Evolutionary conservation across 345 rosid genomes (phyloP), one percentile per base, ranked within the genome.

Genomic region (Luvunga scandens): DNA sequence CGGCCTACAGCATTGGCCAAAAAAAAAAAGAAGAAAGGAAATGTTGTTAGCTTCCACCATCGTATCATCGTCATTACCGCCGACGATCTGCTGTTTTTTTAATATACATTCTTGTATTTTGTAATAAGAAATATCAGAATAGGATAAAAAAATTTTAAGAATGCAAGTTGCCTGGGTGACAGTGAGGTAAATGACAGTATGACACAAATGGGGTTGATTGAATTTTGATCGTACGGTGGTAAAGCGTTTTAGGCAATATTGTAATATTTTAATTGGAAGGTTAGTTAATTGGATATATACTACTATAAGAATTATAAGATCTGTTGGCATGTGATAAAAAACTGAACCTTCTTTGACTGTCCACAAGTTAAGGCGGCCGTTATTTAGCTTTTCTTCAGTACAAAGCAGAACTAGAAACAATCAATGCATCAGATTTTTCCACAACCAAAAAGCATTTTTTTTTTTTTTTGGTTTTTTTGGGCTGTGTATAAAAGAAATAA

Each of bases 31-130:
- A 2, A 0, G n/a, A 33, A 7, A 27, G 0, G 3, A 22, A 14
- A 1, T 22, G n/a, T 34, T 66, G 27, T 57, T 9, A 62, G 39
- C 5, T 53, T 71, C 71, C 73, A n/a, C 62, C 31, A 63, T 42
- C 76, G 21, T 3, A 45, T 31, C 78, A 48, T 73, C 72, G 72
- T 73, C 72, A 59, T 77, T 50, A 7, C 78, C 57, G 73, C 75
- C 78, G 65, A 53, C 48, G 68, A 14, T 60, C 24, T 1, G 67
- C 22, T 22, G 9, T 45, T 12, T 38, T 45, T 69, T 42, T 25
- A 39, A 42, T 24, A 73, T 19, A 7, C 36, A 63, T 16, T 30
- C 31, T 16, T 64, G n/a, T 21, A 64, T 31, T 63, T 21, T n/a
- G 16, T 18, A 69, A 45, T 7, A 4, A 33, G 9, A 4, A 38